phyloP scores from a whole-genome alignment of 2,329 filamentous ascomycete species.

The Trichophyton schoenleinii region DNA sequence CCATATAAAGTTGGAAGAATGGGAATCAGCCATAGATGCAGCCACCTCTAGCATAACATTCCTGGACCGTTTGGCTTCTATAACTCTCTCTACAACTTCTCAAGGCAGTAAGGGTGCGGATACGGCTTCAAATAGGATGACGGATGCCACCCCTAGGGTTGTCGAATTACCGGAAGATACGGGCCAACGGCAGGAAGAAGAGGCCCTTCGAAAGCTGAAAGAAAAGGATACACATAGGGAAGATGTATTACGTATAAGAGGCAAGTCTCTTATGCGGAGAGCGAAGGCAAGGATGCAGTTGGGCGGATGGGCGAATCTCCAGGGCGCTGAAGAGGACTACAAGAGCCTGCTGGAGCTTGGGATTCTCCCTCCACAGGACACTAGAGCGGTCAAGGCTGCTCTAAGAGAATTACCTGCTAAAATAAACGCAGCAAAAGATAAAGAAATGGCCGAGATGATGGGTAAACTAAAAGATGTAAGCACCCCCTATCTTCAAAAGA shows the following conservation, averaged over 20 bases:
- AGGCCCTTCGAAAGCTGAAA: constrained; percentile 32
- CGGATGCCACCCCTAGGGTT: background rate
- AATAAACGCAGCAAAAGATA: constrained; percentile 67
- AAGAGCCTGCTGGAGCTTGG: constrained; percentile 47
- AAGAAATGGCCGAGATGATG: constrained; percentile 95
- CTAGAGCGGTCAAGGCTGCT: constrained; percentile 53
- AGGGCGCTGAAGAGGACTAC: constrained; percentile 72
- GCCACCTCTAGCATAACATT: constrained; percentile 62
- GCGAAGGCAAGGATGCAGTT: constrained; percentile 59
- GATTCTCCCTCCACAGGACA: constrained; percentile 55
- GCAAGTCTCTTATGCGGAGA: constrained; percentile 70
- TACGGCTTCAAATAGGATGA: background rate
- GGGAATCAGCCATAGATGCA: constrained; percentile 66
- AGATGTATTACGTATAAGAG: constrained; percentile 64
- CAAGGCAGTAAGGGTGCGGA: background rate
- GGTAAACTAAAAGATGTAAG: constrained; percentile 73
- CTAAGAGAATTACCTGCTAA: constrained; percentile 53
- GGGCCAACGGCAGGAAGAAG: constrained; percentile 29
- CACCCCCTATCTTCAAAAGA: constrained; percentile 12
- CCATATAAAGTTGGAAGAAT: constrained; percentile 70
- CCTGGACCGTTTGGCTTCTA: constrained; percentile 47
- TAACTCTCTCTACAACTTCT: background rate
- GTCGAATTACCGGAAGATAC: constrained; percentile 16
- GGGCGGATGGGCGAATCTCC: constrained; percentile 66
- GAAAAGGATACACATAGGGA: constrained; percentile 38